Conservation (phyloP, 352 stramenopile species). For the Phytophthora lateralis region DNA sequence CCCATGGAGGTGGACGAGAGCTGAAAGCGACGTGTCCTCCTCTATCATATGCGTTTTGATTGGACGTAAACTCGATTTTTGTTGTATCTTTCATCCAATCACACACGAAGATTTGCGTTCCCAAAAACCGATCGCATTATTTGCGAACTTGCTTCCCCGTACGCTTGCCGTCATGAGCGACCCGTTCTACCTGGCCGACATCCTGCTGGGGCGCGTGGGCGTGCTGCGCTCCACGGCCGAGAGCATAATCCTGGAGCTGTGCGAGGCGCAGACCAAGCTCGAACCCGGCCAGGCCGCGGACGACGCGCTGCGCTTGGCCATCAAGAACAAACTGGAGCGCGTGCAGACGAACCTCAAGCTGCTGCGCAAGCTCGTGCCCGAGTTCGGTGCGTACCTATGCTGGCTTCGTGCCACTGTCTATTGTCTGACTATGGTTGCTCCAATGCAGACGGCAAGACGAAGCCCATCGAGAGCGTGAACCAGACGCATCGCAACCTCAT, state of each 20-base stretch:
- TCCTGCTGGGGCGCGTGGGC: slow-evolving; percentile 81
- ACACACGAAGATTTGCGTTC: background rate
- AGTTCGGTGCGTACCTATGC: slow-evolving; percentile 59
- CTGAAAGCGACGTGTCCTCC: slow-evolving; percentile 31
- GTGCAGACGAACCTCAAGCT: slow-evolving; percentile 89
- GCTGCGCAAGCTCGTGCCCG: slow-evolving; percentile 78
- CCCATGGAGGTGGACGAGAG: slow-evolving; percentile 42
- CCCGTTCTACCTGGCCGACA: slow-evolving; percentile 88
- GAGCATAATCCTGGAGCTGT: slow-evolving; percentile 86
- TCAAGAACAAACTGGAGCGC: slow-evolving; percentile 87
- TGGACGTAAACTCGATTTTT: slow-evolving; percentile 30
- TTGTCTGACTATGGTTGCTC: background rate
- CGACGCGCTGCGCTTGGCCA: slow-evolving; percentile 72
- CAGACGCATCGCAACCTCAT: slow-evolving; percentile 89
- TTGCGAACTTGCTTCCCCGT: slow-evolving; percentile 3
- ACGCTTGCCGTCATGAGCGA: slow-evolving; percentile 63
- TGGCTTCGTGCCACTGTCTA: too few relatives aligned
- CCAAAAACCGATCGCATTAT: slow-evolving; percentile 7
- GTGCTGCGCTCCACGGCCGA: slow-evolving; percentile 85
- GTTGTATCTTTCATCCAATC: slow-evolving; percentile 37
- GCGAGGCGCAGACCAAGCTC: slow-evolving; percentile 70
- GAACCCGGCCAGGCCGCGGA: slow-evolving; percentile 54
- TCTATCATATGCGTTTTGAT: slow-evolving; percentile 21
- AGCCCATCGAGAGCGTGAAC: slow-evolving; percentile 83
- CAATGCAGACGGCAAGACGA: slow-evolving; percentile 79